Base-by-base conservation (phyloP, 2,329 filamentous ascomycete species). In the Parastagonospora avenae region DNA sequence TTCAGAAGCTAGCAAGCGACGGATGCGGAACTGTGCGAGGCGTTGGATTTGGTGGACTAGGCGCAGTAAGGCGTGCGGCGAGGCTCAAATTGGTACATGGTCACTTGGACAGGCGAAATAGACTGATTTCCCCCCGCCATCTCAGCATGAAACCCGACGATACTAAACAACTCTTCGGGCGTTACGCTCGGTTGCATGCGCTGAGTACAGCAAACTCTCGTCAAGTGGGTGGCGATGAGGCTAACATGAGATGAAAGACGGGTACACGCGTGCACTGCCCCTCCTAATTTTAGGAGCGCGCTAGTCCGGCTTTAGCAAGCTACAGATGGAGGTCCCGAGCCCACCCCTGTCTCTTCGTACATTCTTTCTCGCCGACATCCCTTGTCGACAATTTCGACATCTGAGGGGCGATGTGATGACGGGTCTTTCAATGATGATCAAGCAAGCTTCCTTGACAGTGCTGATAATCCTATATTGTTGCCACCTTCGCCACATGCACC, bases 251-350 rank as follows among this genome's bases (percentile, higher is more conserved):
- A 52, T 60, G 50, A 46, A 59, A 50, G 56, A 52, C 28, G 33
- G 37, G 38, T 19, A 40, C 30, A 46, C 30, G 38, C 46, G 50
- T 59, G 63, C 62, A 69, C 63, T 62, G 64, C 64, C 63, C 59
- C 62, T 29, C 52, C 64, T 69, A 69, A 62, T 59, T 66, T 63
- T 68, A 63, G 63, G 48, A n/a, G 27, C 53, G 19, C 3, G 43
- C 59, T 60, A 61, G 42, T 8, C 42, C 32, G 12, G n/a, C 9
- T 15, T n/a, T n/a, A 42, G 32, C 48, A 49, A 54, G 28, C 37
- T 27, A 15, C 19, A 29, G n/a, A 12, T 27, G 8, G 31, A 52
- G 41, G 60, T 41, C 55, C 54, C 55, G 62, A 55, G 54, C 53
- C 41, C 28, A 39, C 49, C 57, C 58, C 46, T 57, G 53, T 15